Base-by-base conservation (phyloP, 1,284 basidiomycete species). In the Golubevia sp. region DNA sequence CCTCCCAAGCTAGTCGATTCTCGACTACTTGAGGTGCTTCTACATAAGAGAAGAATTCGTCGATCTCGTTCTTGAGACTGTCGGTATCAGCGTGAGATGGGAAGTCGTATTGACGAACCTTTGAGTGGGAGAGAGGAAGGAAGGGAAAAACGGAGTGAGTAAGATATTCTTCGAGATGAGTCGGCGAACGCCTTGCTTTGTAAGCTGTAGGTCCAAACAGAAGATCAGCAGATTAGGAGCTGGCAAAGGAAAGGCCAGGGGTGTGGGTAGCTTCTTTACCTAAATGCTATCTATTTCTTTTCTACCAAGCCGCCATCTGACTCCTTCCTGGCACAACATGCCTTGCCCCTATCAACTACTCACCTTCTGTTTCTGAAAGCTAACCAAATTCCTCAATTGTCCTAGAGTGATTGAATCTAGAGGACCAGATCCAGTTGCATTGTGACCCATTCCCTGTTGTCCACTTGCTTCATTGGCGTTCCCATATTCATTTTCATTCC, bases 21-120 rank as follows among this genome's bases (percentile, higher is more conserved):
- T 95, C 92, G 2, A 90, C 89, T 15, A 95, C 90, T 82, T 94
- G 92, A 0, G 91, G 90, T 87, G 94, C 93, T 86, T 99, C 96
- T 63, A 96, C 91, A 85, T 97, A 99, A 25, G 94, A 94, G 85
- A 97, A 99, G 85, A 99, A 98, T 85, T 99, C 97, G 70, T 98
- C 92, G 54, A 99, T 91, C 84, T 98, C 97, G 75, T 93, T 92
- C 87, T 95, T 91, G 52, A 97, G 89, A 18, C 91, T 92, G 84
- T 98, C 94, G 76, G 96, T 92, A 82, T 99, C 96, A 26, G 83
- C 81, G 24, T 80, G 61, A 8, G 76, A 63, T 20, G 78, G 71
- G 63, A 71, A 73, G 2, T 68, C 71, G 67, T 68, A 34, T 34
- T 34, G 30, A 34, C 30, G 30, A 34, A 34, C 30, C 30, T 34